These are phyloP conservation scores for Amanita molliuscula DNA, from an alignment of 768 basidiomycete genomes.

Conservation along the genomic window DNA sequence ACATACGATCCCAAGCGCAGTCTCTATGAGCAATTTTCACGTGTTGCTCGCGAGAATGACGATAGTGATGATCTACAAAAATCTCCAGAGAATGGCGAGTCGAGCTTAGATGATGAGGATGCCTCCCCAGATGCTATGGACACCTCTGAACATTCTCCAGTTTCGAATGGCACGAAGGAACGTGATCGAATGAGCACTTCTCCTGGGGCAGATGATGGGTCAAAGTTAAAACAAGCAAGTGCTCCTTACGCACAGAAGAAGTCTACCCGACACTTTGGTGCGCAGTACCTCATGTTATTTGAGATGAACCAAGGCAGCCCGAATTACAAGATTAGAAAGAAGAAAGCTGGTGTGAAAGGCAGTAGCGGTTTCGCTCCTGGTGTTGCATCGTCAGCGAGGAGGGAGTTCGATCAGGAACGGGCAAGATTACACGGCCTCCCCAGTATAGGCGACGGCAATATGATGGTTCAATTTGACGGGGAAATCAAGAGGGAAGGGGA, in stretches of 20 bases:
- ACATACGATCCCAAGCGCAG: constrained; percentile 78
- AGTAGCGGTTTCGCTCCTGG: constrained; percentile 13
- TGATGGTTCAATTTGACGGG: constrained; percentile 20
- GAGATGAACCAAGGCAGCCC: constrained; percentile 80
- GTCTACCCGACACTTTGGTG: constrained; percentile 23
- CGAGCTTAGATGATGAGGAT: constrained; percentile 12
- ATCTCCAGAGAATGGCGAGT: constrained; percentile 12
- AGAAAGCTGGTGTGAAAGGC: constrained; percentile 44
- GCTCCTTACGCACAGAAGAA: constrained; percentile 5
- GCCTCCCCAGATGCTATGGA: constrained; percentile 4
- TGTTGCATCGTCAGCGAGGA: neutral
- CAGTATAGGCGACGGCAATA: constrained; percentile 12
- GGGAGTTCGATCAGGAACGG: constrained; percentile 7
- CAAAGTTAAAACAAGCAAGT: constrained; percentile 6
- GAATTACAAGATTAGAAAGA: constrained; percentile 81
- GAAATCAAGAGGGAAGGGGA: constrained; percentile 16
- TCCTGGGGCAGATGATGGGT: neutral
- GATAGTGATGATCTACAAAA: constrained; percentile 27
- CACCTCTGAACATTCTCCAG: constrained; percentile 2
- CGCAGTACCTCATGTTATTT: constrained; percentile 53
- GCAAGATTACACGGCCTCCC: constrained; percentile 6
- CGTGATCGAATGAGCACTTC: constrained; percentile 10
- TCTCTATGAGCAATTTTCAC: constrained; percentile 82
- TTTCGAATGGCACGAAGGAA: neutral
- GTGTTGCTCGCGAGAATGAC: constrained; percentile 28